phyloP scores from a whole-genome alignment of 768 basidiomycete genomes.

The Naematelia encephala region DNA sequence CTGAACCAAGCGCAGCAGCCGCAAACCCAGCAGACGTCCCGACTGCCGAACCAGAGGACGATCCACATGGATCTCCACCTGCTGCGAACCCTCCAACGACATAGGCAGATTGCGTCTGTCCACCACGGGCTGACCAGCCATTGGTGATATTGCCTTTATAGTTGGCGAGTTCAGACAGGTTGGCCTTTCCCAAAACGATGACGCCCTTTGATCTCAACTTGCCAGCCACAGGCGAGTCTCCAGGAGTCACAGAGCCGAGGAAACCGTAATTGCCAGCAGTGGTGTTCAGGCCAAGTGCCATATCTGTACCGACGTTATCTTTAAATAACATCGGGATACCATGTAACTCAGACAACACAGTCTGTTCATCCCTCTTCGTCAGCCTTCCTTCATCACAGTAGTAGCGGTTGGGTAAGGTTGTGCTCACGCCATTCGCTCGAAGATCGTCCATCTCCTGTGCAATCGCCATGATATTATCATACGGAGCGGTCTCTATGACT shows the following conservation, averaged over 20 bases:
- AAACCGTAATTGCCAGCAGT: conserved; percentile 36
- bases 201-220: conserved; percentile 22
- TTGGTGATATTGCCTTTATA: conserved; percentile 30
- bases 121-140: conserved; percentile 40
- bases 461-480: conserved; percentile 23
- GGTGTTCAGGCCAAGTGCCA: conserved; percentile 38
- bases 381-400: neutral
- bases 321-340: conserved; percentile 45
- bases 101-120: conserved; percentile 38
- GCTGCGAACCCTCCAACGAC: conserved; percentile 31
- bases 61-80: conserved; percentile 38
- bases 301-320: conserved; percentile 43
- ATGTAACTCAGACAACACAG: conserved; percentile 25
- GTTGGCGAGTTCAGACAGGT: conserved; percentile 32
- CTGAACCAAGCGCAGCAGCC: conserved; percentile 30
- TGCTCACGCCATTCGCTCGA: conserved; percentile 16
- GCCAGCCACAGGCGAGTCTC: conserved; percentile 22
- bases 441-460: conserved; percentile 33
- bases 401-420: neutral
- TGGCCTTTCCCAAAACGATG: conserved; percentile 38
- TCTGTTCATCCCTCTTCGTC: neutral
- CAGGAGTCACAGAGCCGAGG: conserved; percentile 21
- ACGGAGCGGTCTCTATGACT: conserved; percentile 38
- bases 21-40: conserved; percentile 36
- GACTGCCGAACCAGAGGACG: conserved; percentile 35